Evolutionary conservation across 495 filamentous ascomycete genomes (phyloP), one percentile per base, ranked within the genome.

Genomic region (Xylaria intraflava): DNA sequence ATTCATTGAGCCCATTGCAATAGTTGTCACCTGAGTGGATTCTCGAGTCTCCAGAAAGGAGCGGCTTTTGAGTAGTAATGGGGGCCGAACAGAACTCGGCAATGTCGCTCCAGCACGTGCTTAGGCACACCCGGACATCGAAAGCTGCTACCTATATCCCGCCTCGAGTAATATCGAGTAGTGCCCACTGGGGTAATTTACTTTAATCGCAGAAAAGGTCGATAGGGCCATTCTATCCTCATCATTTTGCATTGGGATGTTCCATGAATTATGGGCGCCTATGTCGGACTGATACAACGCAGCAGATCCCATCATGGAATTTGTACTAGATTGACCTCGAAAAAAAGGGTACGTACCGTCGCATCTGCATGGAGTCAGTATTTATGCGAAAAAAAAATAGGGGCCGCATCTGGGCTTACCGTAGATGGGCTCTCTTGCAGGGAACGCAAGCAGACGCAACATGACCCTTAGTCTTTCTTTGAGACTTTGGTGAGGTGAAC

Each of bases 371-470:
- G 57, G 53, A 49, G 53, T 58, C 53, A 62, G 57, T 49, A 10
- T 49, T 53, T 47, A 36, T 38, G 40, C 51, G 55, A 8, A n/a
- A 57, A 53, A 49, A 12, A 42, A n/a, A n/a, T n/a, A n/a, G n/a
- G 36, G 52, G 31, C 19, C 39, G 27, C 22, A 44, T 55, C 50
- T 19, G 12, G 48, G 66, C 69, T 58, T 70, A 80, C 78, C 78
- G 72, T 55, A 98, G 74, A 79, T 98, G 93, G 53, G 94, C 95
- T 70, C 85, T 90, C 68, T 96, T 96, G 75, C 93, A 98, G 63
- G 96, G 94, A 51, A 96, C 87, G 67, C 93, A 98, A 16, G 93
- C 93, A 30, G 91, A 96, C 31, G 92, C 89, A 43, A 98, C 93
- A 73, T 98, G 93, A 11, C 89, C 89, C 65, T 97, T 98, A 7